A percentile compares a stretch with the other conserved stretches of the same genome.
phyloP scores from a whole-genome alignment of 179 eudicot species.

The Carnegiea gigantea region DNA sequence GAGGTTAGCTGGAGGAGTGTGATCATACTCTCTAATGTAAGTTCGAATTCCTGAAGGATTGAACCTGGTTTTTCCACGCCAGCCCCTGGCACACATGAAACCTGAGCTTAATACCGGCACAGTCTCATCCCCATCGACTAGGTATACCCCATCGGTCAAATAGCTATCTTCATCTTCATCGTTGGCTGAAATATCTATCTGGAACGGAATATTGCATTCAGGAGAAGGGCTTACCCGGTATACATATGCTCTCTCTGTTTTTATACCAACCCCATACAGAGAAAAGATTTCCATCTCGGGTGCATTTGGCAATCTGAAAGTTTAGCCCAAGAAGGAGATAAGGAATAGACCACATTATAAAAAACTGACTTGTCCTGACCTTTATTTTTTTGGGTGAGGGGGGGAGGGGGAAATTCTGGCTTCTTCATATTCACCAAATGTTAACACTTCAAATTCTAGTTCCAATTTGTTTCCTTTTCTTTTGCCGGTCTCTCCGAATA shows the following conservation, averaged over 20 bases:
- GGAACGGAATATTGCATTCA: conserved; percentile 90
- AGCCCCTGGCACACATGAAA: conserved; percentile 79
- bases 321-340: background rate
- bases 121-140: conserved; percentile 81
- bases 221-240: conserved; percentile 60
- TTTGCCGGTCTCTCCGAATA: too few species aligned
- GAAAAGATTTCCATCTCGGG: conserved; percentile 90
- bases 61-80: conserved; percentile 81
- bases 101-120: conserved; percentile 85
- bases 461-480: too few species aligned
- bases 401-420: too few species aligned
- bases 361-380: background rate
- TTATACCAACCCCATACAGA: conserved; percentile 89
- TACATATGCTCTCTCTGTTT: conserved; percentile 86
- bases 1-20: conserved; percentile 79
- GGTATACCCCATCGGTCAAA: conserved; percentile 64
- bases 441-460: too few species aligned
- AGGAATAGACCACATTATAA: background rate
- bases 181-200: conserved; percentile 74
- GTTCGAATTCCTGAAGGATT: conserved; percentile 79
- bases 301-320: conserved; percentile 83
- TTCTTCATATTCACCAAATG: too few species aligned
- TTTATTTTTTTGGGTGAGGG: too few species aligned
- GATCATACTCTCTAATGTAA: conserved; percentile 69
- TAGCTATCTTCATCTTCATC: conserved; percentile 44